Conservation (phyloP, 441 rosid genomes). For the Gossypium schwendimanii region DNA sequence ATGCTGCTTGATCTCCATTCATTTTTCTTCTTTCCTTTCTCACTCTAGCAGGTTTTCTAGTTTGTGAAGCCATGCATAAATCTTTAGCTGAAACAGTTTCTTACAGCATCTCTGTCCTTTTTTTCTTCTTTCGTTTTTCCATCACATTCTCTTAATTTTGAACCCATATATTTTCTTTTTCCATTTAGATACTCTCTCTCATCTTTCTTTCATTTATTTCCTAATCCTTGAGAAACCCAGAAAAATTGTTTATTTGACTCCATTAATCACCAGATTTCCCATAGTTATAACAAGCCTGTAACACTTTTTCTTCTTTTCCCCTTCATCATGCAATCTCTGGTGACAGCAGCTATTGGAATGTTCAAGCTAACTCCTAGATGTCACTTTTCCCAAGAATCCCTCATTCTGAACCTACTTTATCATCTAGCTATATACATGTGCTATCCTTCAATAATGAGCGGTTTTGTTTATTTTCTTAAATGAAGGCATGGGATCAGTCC, state of each 20-base stretch:
- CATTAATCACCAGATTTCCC: neutral
- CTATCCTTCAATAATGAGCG: neutral
- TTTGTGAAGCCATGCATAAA: neutral
- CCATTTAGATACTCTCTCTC: neutral
- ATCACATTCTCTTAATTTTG: neutral
- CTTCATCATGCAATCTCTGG: neutral
- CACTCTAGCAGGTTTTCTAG: neutral
- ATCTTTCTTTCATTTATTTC: neutral
- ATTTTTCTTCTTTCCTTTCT: neutral
- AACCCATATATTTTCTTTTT: neutral
- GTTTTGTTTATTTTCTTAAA: neutral
- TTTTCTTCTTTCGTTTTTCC: neutral
- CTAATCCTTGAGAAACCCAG: neutral
- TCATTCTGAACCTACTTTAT: neutral
- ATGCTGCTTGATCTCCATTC: neutral
- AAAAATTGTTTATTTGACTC: neutral
- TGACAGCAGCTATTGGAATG: neutral
- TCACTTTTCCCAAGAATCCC: neutral
- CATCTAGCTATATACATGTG: neutral
- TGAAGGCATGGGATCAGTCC: neutral
- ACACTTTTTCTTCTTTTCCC: neutral
- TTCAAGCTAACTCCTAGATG: neutral
- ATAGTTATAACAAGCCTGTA: neutral
- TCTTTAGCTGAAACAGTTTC: neutral
- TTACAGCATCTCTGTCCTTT: neutral